Evolutionary conservation across 2,329 filamentous ascomycete species (phyloP), one percentile per base, ranked within the genome.

Genomic region (Pestalotiopsis fici): DNA sequence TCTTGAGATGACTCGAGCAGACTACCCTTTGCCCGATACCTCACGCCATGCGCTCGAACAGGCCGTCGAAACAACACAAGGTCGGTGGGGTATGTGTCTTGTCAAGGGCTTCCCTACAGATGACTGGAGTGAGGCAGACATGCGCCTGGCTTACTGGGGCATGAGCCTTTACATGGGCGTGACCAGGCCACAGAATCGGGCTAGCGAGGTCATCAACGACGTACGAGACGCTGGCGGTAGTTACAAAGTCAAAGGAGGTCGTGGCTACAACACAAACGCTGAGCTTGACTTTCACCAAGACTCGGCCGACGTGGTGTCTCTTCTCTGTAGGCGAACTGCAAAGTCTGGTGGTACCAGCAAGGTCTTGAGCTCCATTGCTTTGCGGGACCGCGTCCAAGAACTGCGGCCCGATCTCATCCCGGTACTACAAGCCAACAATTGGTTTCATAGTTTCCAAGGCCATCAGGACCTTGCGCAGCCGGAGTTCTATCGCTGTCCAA

Each of bases 141-240:
- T 67, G 66, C 68, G 68, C 23, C 23, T 66, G 15, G 68, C 68
- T n/a, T 69, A 69, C 66, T 69, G 68, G 68, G 68, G 68, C 21
- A 69, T 69, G 66, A 62, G 68, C 12, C 59, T 69, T 11, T 67
- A 69, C 31, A 67, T 69, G 68, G 68, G 68, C 12, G 68, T 69
- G 13, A 62, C 56, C 3, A 56, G 68, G 1, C 59, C 68, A 18
- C 68, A 69, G 54, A 69, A 69, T 59, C 68, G 66, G 11, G 66
- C 68, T 6, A 65, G 66, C 63, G 68, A 69, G 64, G 63, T 69
- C 54, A 69, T 69, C 66, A 66, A 65, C 61, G 68, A 69, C 27
- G 68, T 69, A 37, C 62, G 68, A 18, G 68, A 69, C 28, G 63
- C 66, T 4, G 68, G 68, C 12, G 68, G 66, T 37, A 59, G 66